These are phyloP conservation scores for Periglandula ipomoeae DNA, from an alignment of 2,329 filamentous ascomycete species.

Conservation along the genomic window DNA sequence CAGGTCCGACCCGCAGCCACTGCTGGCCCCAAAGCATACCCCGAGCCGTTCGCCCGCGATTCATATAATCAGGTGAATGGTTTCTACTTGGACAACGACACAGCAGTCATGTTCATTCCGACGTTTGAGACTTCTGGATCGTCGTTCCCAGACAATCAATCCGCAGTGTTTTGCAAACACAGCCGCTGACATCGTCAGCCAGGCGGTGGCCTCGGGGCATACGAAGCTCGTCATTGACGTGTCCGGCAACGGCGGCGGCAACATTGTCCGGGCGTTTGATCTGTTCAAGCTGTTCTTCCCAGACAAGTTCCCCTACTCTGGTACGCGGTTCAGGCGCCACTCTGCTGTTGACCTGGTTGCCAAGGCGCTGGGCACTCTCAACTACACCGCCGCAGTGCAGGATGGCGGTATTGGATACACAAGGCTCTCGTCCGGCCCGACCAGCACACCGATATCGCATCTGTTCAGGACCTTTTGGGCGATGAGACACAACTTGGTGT, in stretches of 20 bases:
- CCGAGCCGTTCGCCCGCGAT: no score
- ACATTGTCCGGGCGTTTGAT: constrained; percentile 34
- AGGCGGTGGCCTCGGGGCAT: constrained; percentile 17
- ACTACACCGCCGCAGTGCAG: not conserved
- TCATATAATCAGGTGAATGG: constrained; percentile 16
- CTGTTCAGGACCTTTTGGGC: not conserved
- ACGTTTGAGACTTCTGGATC: constrained; percentile 14
- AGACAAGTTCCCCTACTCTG: constrained; percentile 5
- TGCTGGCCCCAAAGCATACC: no score
- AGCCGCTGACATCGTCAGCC: constrained; percentile 22
- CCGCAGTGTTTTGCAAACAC: constrained; percentile 12
- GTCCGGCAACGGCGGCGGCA: constrained; percentile 50
- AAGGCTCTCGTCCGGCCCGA: not conserved
- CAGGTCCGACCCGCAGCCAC: not conserved
- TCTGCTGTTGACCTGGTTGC: constrained; percentile 2
- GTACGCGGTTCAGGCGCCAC: constrained; percentile 5
- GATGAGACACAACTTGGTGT: not conserved
- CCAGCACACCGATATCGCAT: not conserved
- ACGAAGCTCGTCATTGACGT: constrained; percentile 54
- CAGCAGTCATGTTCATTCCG: constrained; percentile 17
- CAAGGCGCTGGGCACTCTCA: not conserved
- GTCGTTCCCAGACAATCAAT: constrained; percentile 1
- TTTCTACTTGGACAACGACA: constrained; percentile 21
- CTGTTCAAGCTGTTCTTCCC: constrained; percentile 35
- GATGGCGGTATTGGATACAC: not conserved